These are phyloP conservation scores for Zalerion maritima DNA, from an alignment of 495 filamentous ascomycete species.

Conservation along the genomic window DNA sequence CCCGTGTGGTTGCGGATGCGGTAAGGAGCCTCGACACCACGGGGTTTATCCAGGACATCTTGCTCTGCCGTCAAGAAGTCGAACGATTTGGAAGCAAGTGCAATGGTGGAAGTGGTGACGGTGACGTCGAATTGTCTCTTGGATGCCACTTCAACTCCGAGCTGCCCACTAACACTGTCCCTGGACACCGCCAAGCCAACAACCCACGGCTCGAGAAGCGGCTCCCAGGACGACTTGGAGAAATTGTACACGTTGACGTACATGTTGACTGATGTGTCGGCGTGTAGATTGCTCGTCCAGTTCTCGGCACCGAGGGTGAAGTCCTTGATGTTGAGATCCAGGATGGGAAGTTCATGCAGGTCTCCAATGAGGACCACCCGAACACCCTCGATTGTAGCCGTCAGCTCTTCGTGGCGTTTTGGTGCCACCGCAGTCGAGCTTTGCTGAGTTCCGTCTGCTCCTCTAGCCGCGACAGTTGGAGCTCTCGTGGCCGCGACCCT, in stretches of 20 bases:
- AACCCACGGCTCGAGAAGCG: conserved; percentile 91
- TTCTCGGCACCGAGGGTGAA: conserved; percentile 74
- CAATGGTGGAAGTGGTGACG: conserved; percentile 85
- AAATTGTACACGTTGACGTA: conserved; percentile 98
- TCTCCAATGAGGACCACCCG: conserved; percentile 90
- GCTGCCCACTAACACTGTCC: conserved; percentile 54
- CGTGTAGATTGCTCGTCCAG: conserved; percentile 79
- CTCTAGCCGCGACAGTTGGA: too few species aligned
- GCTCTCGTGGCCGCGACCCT: too few species aligned
- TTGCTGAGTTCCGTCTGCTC: too few species aligned
- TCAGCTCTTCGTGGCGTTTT: conserved; percentile 59
- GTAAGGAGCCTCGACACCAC: conserved; percentile 84
- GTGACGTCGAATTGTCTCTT: conserved; percentile 84
- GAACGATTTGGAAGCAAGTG: conserved; percentile 79
- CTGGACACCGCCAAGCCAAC: conserved; percentile 80
- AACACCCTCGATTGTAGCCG: conserved; percentile 70
- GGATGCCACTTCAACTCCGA: conserved; percentile 76
- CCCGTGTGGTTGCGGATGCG: conserved; percentile 90
- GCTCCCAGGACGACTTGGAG: conserved; percentile 96
- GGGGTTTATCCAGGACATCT: conserved; percentile 86
- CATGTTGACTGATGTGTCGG: conserved; percentile 77
- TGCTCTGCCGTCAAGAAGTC: conserved; percentile 80
- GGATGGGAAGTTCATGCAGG: conserved; percentile 80
- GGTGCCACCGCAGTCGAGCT: conserved; percentile 14
- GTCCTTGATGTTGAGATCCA: conserved; percentile 86